Evolutionary conservation across 148 eudicot species (phyloP).

Genomic region (Camellia sinensis): DNA sequence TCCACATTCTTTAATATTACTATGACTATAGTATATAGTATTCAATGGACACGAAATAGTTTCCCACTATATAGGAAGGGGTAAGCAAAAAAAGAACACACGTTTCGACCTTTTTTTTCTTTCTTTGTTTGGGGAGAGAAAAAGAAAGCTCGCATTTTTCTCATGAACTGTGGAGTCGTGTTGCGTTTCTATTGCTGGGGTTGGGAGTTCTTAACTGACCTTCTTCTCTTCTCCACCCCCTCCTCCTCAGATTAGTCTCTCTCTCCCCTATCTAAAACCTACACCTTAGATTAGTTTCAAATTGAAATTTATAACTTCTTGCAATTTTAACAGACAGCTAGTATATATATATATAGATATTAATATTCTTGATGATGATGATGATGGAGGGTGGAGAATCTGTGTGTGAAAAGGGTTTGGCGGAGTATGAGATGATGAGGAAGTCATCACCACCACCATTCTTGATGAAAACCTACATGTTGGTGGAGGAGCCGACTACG

Average conservation of each 20-base stretch:
- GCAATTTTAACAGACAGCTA: too few species aligned
- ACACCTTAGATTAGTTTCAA: too few species aligned
- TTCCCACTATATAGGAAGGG: neutral
- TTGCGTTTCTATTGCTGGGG: constrained; percentile 85
- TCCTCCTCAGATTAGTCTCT: neutral
- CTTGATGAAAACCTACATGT: constrained; percentile 78
- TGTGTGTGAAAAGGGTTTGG: constrained; percentile 28
- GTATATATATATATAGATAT: too few species aligned
- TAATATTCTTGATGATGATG: neutral
- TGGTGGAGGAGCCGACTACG: constrained; percentile 78
- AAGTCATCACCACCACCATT: constrained; percentile 78
- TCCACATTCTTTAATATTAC: too few species aligned
- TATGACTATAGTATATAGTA: too few species aligned
- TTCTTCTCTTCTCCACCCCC: constrained; percentile 63
- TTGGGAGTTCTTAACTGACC: constrained; percentile 87
- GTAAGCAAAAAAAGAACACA: neutral
- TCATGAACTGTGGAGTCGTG: constrained; percentile 80
- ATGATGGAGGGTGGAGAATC: constrained; percentile 17
- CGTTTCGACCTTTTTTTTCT: constrained; percentile 14
- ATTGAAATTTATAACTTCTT: too few species aligned
- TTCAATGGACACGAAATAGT: neutral
- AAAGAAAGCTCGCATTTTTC: constrained; percentile 40
- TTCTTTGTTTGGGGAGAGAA: neutral
- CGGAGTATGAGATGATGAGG: constrained; percentile 47
- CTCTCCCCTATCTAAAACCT: neutral